phyloP scores from a whole-genome alignment of 2,329 filamentous ascomycete genomes.

The Ceratocystis colombiana region DNA sequence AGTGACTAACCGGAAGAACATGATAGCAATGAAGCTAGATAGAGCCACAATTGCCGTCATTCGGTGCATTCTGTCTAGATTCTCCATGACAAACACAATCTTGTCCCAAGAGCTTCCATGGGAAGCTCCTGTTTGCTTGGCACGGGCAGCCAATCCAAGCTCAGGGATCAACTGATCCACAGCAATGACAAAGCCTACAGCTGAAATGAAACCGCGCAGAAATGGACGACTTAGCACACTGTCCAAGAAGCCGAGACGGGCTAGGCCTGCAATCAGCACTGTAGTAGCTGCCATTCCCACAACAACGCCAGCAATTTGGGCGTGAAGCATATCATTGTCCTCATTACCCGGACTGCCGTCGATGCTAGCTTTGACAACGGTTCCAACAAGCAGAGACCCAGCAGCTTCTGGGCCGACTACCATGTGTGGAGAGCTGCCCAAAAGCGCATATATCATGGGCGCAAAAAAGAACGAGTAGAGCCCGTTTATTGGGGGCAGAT shows the following conservation, averaged over 20 bases:
- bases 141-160: conserved; percentile 60
- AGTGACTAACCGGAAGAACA: conserved; percentile 64
- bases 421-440: conserved; percentile 88
- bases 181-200: conserved; percentile 90
- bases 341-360: conserved; percentile 54
- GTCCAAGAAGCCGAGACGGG: conserved; percentile 82
- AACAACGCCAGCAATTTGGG: conserved; percentile 75
- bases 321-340: conserved; percentile 57
- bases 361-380: conserved; percentile 69
- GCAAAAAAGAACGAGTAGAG: conserved; percentile 92
- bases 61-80: conserved; percentile 56
- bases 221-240: conserved; percentile 90
- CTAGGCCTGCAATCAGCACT: conserved; percentile 77
- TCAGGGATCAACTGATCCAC: conserved; percentile 92
- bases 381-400: conserved; percentile 80
- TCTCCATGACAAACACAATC: conserved; percentile 63
- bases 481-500: conserved; percentile 86
- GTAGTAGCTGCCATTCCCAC: conserved; percentile 80
- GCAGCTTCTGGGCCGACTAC: conserved; percentile 91
- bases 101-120: conserved; percentile 86
- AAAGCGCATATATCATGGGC: conserved; percentile 77
- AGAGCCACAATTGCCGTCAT: conserved; percentile 69
- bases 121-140: conserved; percentile 53
- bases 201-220: conserved; percentile 88
- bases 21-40: conserved; percentile 74